phyloP scores from a whole-genome alignment of 2,329 filamentous ascomycete species.

The Fusarium annulatum region DNA sequence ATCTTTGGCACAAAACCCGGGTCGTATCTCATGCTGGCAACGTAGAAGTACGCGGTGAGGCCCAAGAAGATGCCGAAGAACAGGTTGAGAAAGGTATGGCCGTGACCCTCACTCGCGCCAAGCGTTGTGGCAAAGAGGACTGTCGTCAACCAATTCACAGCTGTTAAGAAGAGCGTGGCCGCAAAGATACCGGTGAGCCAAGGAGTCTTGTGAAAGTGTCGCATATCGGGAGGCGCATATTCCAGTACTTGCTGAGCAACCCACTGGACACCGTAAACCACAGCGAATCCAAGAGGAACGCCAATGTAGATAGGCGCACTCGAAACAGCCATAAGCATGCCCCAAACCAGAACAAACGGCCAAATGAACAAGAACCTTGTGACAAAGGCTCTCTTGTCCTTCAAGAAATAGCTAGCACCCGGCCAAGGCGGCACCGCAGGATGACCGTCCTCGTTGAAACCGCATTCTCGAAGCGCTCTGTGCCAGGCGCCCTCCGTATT shows the following conservation, averaged over 20 bases:
- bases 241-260: constrained; percentile 80
- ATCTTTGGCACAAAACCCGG: constrained; percentile 94
- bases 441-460: constrained; percentile 83
- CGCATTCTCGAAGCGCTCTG: constrained; percentile 82
- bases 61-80: constrained; percentile 72
- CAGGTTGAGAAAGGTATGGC: constrained; percentile 81
- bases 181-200: constrained; percentile 96
- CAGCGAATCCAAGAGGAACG: constrained; percentile 75
- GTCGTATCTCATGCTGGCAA: constrained; percentile 85
- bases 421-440: constrained; percentile 77
- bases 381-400: constrained; percentile 82
- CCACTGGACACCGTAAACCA: constrained; percentile 79
- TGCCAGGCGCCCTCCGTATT: constrained; percentile 87
- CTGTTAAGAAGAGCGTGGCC: constrained; percentile 83
- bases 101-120: constrained; percentile 30
- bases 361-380: constrained; percentile 90
- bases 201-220: constrained; percentile 91
- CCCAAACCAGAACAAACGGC: constrained; percentile 82
- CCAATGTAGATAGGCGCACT: constrained; percentile 79
- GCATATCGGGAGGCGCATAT: constrained; percentile 89
- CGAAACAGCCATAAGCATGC: constrained; percentile 77
- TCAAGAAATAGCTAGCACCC: constrained; percentile 75
- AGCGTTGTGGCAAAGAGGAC: constrained; percentile 55
- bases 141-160: constrained; percentile 77
- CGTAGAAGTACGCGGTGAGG: constrained; percentile 87